A percentile compares a stretch with the other conserved stretches of the same genome.
Evolutionary conservation across 768 basidiomycete genomes (phyloP).

Genomic region (Tulasnella sp.): DNA sequence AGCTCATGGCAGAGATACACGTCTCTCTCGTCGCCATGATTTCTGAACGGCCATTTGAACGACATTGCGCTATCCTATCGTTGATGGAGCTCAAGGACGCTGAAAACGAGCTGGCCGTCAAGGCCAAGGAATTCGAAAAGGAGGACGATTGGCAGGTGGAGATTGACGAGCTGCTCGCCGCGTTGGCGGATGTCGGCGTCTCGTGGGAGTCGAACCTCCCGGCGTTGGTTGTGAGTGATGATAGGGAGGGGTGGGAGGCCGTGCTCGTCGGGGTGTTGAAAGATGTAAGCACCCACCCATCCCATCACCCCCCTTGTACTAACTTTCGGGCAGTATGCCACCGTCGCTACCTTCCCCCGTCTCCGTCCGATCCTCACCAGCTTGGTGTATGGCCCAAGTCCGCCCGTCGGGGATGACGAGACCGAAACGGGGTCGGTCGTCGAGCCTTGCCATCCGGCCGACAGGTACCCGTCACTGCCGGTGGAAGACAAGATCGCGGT

Average conservation of each 20-base stretch:
- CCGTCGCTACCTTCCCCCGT: slow-evolving; percentile 54
- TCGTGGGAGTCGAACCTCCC: slow-evolving; percentile 60
- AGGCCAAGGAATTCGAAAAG: slow-evolving; percentile 29
- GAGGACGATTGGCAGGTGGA: slow-evolving; percentile 28
- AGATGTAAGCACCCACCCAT: slow-evolving; percentile 52
- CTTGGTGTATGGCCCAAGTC: slow-evolving; percentile 58
- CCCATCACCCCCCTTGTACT: slow-evolving; percentile 5
- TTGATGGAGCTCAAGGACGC: slow-evolving; percentile 30
- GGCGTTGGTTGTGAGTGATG: slow-evolving; percentile 56
- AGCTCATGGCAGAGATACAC: slow-evolving; percentile 78
- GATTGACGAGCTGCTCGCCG: slow-evolving; percentile 47
- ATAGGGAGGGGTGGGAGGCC: slow-evolving; percentile 83
- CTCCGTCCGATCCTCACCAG: slow-evolving; percentile 58
- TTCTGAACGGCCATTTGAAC: slow-evolving; percentile 64
- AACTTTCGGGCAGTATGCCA: slow-evolving; percentile 48
- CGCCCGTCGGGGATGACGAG: slow-evolving; percentile 17
- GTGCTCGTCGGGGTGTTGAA: slow-evolving; percentile 77
- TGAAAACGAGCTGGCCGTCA: slow-evolving; percentile 24
- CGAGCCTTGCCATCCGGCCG: slow-evolving; percentile 32
- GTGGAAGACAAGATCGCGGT: slow-evolving; percentile 74
- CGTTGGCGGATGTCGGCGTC: slow-evolving; percentile 71
- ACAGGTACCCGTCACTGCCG: slow-evolving; percentile 62
- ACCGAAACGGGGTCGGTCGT: slow-evolving; percentile 8
- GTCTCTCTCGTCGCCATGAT: slow-evolving; percentile 79
- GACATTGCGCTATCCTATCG: slow-evolving; percentile 63